A percentile compares a stretch with the other conserved stretches of the same genome.
Evolutionary conservation across 768 basidiomycete genomes (phyloP).

Genomic region (Phylloporus arenicola): DNA sequence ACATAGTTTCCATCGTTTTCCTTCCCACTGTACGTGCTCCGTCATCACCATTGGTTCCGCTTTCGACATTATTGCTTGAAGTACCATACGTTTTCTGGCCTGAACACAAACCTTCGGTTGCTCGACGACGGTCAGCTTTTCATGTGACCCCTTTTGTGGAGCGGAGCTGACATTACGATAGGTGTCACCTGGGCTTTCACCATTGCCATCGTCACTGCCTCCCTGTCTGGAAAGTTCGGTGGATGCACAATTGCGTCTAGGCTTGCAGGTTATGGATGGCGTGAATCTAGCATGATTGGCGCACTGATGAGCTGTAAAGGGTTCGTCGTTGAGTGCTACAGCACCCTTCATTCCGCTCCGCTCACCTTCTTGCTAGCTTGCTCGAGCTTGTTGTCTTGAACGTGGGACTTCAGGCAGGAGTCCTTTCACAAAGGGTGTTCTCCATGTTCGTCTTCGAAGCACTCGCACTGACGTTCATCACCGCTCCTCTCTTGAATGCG

Average conservation of each 20-base stretch:
- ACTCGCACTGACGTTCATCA: conserved; percentile 76
- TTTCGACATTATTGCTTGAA: conserved; percentile 20
- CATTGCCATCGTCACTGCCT: conserved; percentile 67
- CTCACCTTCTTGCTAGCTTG: conserved; percentile 44
- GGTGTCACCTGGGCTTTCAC: conserved; percentile 86
- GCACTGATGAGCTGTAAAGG: conserved; percentile 95
- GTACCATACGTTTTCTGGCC: conserved; percentile 91
- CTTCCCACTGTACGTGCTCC: conserved; percentile 58
- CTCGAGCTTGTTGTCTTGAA: conserved; percentile 96
- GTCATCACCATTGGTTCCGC: not conserved
- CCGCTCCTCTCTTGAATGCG: conserved; percentile 66
- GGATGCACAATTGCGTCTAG: conserved; percentile 72
- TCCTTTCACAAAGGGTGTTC: conserved; percentile 72
- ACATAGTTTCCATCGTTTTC: conserved; percentile 86
- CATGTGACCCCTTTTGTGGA: not conserved
- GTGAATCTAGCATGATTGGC: conserved; percentile 81
- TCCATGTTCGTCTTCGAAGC: conserved; percentile 93
- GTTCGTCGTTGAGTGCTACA: conserved; percentile 31
- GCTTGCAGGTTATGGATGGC: conserved; percentile 63
- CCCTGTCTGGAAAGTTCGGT: conserved; percentile 85
- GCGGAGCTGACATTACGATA: conserved; percentile 17
- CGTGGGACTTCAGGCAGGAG: conserved; percentile 78
- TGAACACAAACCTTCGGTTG: conserved; percentile 83
- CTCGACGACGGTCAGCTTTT: conserved; percentile 60
- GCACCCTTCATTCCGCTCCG: not conserved